Conservation (phyloP, 164 flowering plant genomes). For the Vitis amurensis region DNA sequence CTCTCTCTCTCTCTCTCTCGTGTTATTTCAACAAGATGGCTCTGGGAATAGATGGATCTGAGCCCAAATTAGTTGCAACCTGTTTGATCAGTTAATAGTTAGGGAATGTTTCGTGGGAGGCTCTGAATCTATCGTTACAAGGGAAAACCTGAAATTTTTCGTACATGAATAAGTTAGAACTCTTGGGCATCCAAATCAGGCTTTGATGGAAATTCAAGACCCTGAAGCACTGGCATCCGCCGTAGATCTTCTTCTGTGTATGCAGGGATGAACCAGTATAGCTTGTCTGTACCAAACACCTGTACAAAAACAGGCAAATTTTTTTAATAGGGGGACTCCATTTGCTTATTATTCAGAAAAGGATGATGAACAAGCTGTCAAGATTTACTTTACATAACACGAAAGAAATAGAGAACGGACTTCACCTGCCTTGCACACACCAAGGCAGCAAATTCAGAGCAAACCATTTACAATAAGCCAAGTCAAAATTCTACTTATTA, state of each 20-base stretch:
- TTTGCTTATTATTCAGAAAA: not conserved
- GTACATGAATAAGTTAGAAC: conserved; percentile 28
- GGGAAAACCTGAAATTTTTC: conserved; percentile 1
- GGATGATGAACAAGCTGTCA: not conserved
- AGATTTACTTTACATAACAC: not conserved
- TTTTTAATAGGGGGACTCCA: not conserved
- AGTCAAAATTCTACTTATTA: too few relatives aligned
- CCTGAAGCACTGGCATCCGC: conserved; percentile 88
- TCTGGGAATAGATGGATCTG: conserved; percentile 16
- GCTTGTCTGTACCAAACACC: conserved; percentile 73
- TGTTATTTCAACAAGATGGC: conserved; percentile 12
- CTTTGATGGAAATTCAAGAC: conserved; percentile 89
- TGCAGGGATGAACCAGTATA: conserved; percentile 74
- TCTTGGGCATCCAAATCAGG: conserved; percentile 76
- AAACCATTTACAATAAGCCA: too few relatives aligned
- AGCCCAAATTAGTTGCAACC: conserved; percentile 5
- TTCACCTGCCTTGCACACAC: too few relatives aligned
- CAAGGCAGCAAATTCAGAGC: too few relatives aligned
- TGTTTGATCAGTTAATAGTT: conserved; percentile 4
- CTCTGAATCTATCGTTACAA: conserved; percentile 17
- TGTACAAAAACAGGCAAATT: conserved; percentile 15
- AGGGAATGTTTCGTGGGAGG: not conserved
- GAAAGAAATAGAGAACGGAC: too few relatives aligned
- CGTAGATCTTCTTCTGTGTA: conserved; percentile 82
- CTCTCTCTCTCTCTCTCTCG: not conserved